These are phyloP conservation scores for Ophiostoma angusticollis DNA, from an alignment of 2,329 filamentous ascomycete species.

Conservation along the genomic window DNA sequence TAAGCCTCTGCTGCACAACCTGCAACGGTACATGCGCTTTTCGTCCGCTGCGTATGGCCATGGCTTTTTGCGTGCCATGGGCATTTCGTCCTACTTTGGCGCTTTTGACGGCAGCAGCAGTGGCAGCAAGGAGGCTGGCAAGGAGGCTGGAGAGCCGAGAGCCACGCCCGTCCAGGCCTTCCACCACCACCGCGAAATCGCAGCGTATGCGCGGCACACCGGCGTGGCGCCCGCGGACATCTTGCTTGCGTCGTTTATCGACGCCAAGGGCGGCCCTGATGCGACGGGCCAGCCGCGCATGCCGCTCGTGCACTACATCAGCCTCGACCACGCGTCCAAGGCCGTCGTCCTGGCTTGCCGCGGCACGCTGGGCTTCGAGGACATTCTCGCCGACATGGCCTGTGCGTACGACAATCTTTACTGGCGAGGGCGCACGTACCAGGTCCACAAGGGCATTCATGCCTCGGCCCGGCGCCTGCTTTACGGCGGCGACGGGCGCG, in stretches of 20 bases:
- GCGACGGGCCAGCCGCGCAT: conserved; percentile 51
- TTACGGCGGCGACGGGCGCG: conserved; percentile 52
- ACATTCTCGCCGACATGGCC: conserved; percentile 60
- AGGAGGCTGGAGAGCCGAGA: background rate
- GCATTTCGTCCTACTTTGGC: conserved; percentile 41
- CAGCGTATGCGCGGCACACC: conserved; percentile 52
- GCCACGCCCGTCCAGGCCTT: background rate
- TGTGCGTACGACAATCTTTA: conserved; percentile 56
- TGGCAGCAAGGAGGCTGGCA: background rate
- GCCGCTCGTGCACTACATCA: conserved; percentile 61
- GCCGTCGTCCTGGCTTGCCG: conserved; percentile 61
- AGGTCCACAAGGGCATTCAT: conserved; percentile 63
- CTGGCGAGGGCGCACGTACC: conserved; percentile 52
- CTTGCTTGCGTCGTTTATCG: conserved; percentile 57
- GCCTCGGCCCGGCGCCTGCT: conserved; percentile 56
- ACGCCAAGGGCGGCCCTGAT: conserved; percentile 54
- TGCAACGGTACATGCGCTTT: conserved; percentile 52
- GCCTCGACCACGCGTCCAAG: conserved; percentile 57
- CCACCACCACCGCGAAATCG: conserved; percentile 46
- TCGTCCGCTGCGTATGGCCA: conserved; percentile 55
- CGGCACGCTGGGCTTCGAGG: conserved; percentile 60
- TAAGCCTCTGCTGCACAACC: conserved; percentile 47
- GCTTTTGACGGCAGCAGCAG: conserved; percentile 29
- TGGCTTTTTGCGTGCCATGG: conserved; percentile 49
- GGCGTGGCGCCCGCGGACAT: conserved; percentile 44